Evolutionary conservation across 768 basidiomycete species (phyloP), one percentile per base, ranked within the genome.

Genomic region (Serendipita sp.): DNA sequence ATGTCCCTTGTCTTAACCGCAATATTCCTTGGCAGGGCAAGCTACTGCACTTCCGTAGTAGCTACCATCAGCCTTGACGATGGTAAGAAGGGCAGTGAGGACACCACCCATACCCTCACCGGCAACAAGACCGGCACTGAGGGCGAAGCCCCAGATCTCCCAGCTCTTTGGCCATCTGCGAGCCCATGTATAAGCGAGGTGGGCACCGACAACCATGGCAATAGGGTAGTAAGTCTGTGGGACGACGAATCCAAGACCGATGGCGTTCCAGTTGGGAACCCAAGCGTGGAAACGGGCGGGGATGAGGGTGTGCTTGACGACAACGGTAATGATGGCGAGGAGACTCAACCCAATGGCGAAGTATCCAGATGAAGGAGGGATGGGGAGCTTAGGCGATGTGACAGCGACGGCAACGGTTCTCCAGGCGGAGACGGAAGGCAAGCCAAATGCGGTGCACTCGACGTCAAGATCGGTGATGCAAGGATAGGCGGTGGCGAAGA

Each of bases 81-180:
- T 74, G 34, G 80, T 78, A 30, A 84, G 74, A 16, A 83, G 71
- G 13, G 82, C 82, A 67, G 79, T 78, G 71, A 83, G 76, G 58
- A 84, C 81, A 69, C 82, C 83, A 35, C 81, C 83, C 38, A 84
- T 74, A 72, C 83, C 83, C 67, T 83, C 82, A 34, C 82, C 82
- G 36, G 82, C 81, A 45, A 83, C 74, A 65, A 81, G 72, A 68
- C 82, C 82, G 63, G 79, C 79, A 63, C 81, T 74, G 68, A 81
- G 66, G 38, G 81, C 78, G 69, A 82, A 83, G 77, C 81, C 81
- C 71, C 81, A 82, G 78, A 82, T 78, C 67, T 83, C 83, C 68
- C 72, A 81, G 41, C 72, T 65, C 23, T 65, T 72, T 2, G 79
- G 81, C 70, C 72, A 78, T 11, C 74, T 70, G 71, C 73, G 75